These are phyloP conservation scores for Camellia oleifera DNA, from an alignment of 179 eudicot genomes.

Conservation along the genomic window DNA sequence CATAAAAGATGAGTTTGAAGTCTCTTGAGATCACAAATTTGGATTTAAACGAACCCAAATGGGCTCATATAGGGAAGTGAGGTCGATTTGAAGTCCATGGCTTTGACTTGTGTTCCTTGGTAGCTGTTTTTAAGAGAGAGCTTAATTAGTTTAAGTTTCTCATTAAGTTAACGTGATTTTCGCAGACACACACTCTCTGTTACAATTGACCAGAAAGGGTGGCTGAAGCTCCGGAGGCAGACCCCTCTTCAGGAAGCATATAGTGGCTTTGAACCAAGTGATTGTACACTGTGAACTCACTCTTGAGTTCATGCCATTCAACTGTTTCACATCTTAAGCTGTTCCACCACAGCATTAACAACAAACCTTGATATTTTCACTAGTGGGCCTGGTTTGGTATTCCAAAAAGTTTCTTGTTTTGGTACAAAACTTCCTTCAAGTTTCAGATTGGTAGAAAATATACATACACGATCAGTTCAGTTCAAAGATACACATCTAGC, in stretches of 20 bases:
- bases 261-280: constrained; percentile 28
- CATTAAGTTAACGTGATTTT: constrained; percentile 20
- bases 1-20: constrained; percentile 27
- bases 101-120: constrained; percentile 26
- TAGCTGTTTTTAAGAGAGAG: constrained; percentile 15
- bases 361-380: background rate
- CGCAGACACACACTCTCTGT: constrained; percentile 25
- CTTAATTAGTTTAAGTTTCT: constrained; percentile 16
- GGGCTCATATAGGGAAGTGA: constrained; percentile 13
- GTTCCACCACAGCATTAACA: background rate
- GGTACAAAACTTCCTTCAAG: background rate
- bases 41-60: constrained; percentile 20
- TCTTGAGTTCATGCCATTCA: background rate
- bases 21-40: constrained; percentile 39
- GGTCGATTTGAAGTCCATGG: constrained; percentile 30
- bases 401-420: background rate
- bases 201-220: constrained; percentile 33
- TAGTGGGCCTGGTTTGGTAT: background rate
- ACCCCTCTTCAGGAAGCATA: constrained; percentile 30
- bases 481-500: background rate
- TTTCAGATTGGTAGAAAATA: background rate
- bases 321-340: background rate
- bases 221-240: constrained; percentile 47
- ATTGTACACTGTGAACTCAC: constrained; percentile 11
- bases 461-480: background rate